Percentiles rank a stretch among this genome's conserved stretches.
Conservation (phyloP, 768 basidiomycete genomes). For the Dictyophora rubrovolvata region DNA sequence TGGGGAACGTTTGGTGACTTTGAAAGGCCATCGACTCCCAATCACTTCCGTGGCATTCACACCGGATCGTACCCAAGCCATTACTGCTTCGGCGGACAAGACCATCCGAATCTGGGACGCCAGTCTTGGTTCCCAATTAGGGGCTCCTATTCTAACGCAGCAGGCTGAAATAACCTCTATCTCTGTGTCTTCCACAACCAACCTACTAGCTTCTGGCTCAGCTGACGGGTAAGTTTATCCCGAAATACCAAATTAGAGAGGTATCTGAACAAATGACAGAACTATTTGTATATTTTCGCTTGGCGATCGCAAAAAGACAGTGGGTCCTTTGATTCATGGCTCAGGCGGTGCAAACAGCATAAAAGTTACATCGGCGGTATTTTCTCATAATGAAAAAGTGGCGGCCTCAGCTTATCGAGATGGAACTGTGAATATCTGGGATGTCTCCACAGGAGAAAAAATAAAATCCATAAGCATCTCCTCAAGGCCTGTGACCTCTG, state of each 20-base stretch:
- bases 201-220: not conserved
- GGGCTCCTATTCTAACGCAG: not conserved
- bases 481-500: not conserved
- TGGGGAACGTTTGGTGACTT: slow-evolving; percentile 1
- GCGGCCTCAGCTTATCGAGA: not conserved
- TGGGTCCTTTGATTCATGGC: not conserved
- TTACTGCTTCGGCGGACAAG: not conserved
- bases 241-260: not conserved
- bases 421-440: not conserved
- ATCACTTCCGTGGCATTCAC: not conserved
- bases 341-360: not conserved
- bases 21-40: not conserved
- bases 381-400: not conserved
- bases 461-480: not conserved
- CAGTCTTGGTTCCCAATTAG: not conserved
- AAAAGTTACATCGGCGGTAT: not conserved
- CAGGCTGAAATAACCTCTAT: not conserved
- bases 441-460: not conserved
- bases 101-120: slow-evolving; percentile 1
- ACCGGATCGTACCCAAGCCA: not conserved
- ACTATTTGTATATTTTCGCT: not conserved
- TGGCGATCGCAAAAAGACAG: not conserved
- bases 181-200: not conserved
- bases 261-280: not conserved
- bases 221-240: not conserved